Percentiles rank a stretch among this genome's conserved stretches.
Conservation (phyloP, 768 basidiomycete species). For the Terana coerulea region DNA sequence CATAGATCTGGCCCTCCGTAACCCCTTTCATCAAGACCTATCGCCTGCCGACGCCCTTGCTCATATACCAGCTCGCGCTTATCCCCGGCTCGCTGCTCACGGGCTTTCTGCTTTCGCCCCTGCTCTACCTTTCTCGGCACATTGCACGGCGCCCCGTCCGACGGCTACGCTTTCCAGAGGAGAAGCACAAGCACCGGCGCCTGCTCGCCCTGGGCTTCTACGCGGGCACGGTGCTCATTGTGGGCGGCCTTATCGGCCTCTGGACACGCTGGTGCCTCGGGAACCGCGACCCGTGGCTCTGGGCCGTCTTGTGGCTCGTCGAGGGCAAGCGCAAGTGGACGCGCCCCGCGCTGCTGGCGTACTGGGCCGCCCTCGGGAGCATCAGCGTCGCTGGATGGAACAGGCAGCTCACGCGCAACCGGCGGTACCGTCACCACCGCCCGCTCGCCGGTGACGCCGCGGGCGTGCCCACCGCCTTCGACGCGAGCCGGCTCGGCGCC, state of each 20-base stretch:
- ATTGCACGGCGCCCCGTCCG: constrained; percentile 83
- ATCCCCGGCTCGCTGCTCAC: constrained; percentile 88
- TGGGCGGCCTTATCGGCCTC: constrained; percentile 79
- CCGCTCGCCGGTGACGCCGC: constrained; percentile 28
- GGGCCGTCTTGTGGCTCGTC: constrained; percentile 74
- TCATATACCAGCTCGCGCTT: constrained; percentile 88
- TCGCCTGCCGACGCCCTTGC: constrained; percentile 86
- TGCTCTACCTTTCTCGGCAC: constrained; percentile 88
- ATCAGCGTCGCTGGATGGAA: constrained; percentile 95
- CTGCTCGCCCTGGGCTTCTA: constrained; percentile 86
- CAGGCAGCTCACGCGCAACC: constrained; percentile 76
- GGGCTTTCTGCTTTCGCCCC: constrained; percentile 93
- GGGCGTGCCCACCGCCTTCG: not conserved
- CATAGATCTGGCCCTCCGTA: constrained; percentile 73
- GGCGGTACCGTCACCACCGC: constrained; percentile 58
- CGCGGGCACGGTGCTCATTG: constrained; percentile 66
- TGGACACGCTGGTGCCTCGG: constrained; percentile 90
- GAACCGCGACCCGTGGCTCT: constrained; percentile 84
- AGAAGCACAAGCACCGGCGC: constrained; percentile 78
- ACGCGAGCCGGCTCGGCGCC: not conserved
- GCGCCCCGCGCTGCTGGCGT: constrained; percentile 69
- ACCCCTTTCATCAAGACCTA: constrained; percentile 89
- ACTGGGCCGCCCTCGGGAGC: constrained; percentile 79
- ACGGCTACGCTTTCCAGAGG: constrained; percentile 77
- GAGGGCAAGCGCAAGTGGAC: constrained; percentile 78